Evolutionary conservation across 1,139 yeast species (phyloP), one percentile per base, ranked within the genome.

Genomic region (Suhomyces guaymorum): DNA sequence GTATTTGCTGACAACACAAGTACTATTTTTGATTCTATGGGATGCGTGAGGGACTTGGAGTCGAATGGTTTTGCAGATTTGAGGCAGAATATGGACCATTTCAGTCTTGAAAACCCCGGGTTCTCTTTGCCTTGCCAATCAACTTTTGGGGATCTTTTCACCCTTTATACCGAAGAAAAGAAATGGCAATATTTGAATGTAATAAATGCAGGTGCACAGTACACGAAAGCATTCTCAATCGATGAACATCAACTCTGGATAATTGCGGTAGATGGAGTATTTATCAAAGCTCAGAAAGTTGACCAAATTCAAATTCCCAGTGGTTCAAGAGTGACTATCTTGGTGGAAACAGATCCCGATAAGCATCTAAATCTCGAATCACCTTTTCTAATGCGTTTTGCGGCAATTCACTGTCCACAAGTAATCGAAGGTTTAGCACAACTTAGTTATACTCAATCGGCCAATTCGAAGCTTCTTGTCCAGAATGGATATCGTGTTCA

Each of bases 161-260:
- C 44, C n/a, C 38, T 52, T 26, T 49, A 38, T 27, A 53, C 61
- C 4, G 44, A 54, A 5, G 25, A 17, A 10, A 15, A 11, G 7
- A 14, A 40, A 13, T 57, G 61, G 60, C 53, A 54, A 26, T 56
- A 53, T 31, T 33, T 63, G 21, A 61, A 57, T 33, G 35, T 64
- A 13, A 43, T 60, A 29, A 63, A 64, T 35, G 48, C 61, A 20
- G 70, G 69, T 1, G 65, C 66, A 8, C 64, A 57, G 37, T 55
- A 54, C 38, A 55, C 58, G 24, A 60, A 61, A 43, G 49, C 55
- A 7, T 56, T 64, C 32, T 58, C 64, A 5, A 59, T 64, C 24
- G 70, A 64, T 38, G 64, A 57, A 33, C 70, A 64, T 36, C 48
- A 47, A n/a, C 30, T 64, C 21, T 46, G 51, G 24, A 52, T 63